Evolutionary conservation across 352 stramenopile genomes (phyloP), one percentile per base, ranked within the genome.

Genomic region (Pythium apleroticum): DNA sequence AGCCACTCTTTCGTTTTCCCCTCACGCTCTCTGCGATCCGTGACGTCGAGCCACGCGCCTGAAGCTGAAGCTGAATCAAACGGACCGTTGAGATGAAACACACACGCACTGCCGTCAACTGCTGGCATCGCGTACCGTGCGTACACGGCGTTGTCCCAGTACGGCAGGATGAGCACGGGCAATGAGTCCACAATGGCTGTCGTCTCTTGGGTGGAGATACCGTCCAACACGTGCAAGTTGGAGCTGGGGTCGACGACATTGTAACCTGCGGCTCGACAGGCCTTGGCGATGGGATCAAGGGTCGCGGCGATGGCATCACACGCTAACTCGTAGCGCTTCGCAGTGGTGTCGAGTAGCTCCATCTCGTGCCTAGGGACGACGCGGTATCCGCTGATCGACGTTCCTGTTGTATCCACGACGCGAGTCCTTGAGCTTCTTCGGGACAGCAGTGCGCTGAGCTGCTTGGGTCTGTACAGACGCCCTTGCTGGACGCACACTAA

Each of bases 91-190:
- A 80, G 57, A n/a, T 68, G 67, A 30, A 81, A 69, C 57, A 78
- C 67, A 19, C 76, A 85, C 1, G 74, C 72, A 5, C 60, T 72
- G 48, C 76, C 76, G 37, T 85, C 72, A 19, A 11, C 33, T 2
- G 67, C 69, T 17, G 76, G 72, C 8, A 79, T 60, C 30, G 59
- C 60, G 49, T 76, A 78, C 10, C 72, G 66, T 5, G 73, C 33
- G 33, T 17, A 41, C 7, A 17, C 15, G 33, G 33, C 33, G 33
- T 41, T 41, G 33, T 41, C 74, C 74, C 72, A 79, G 59, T 66
- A 82, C 17, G 76, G 76, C 67, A 81, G 69, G 52, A 85, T 70
- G 28, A 82, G 17, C n/a, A 82, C 57, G 0, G 77, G 74, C 45
- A 85, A 24, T 7, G 74, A 69, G 20, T 75, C 52, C 3, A 58